These are phyloP conservation scores for Rubus parviflorus DNA, from an alignment of 306 rosid genomes.

Conservation along the genomic window DNA sequence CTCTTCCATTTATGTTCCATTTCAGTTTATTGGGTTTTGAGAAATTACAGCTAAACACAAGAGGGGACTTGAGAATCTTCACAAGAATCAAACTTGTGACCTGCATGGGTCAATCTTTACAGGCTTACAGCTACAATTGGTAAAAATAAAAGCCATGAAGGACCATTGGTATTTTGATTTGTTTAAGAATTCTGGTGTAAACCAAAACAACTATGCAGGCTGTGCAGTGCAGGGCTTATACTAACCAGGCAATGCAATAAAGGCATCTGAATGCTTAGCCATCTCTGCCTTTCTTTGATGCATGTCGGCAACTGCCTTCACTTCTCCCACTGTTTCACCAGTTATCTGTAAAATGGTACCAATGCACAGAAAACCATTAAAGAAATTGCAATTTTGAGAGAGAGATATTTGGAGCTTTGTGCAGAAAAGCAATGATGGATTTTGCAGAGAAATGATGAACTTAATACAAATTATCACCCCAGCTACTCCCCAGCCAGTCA, in stretches of 20 bases:
- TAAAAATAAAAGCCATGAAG: conserved; percentile 33
- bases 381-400: conserved; percentile 19
- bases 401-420: conserved; percentile 34
- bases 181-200: conserved; percentile 25
- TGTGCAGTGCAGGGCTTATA: conserved; percentile 23
- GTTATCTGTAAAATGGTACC: conserved; percentile 68
- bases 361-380: conserved; percentile 28
- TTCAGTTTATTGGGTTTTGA: conserved; percentile 3
- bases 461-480: conserved; percentile 24
- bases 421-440: conserved; percentile 54
- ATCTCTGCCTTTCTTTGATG: conserved; percentile 99
- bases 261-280: conserved; percentile 98
- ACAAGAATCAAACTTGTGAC: conserved; percentile 9
- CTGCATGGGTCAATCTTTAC: conserved; percentile 37
- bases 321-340: conserved; percentile 98
- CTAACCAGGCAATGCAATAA: conserved; percentile 98
- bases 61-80: neutral
- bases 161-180: conserved; percentile 20
- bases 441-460: conserved; percentile 44
- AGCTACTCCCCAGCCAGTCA: conserved; percentile 29
- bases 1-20: neutral
- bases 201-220: conserved; percentile 4
- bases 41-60: neutral
- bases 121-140: conserved; percentile 28
- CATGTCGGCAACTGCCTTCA: conserved; percentile 98